Evolutionary conservation across 2,329 filamentous ascomycete genomes (phyloP).

Genomic region (Fusarium succisae): DNA sequence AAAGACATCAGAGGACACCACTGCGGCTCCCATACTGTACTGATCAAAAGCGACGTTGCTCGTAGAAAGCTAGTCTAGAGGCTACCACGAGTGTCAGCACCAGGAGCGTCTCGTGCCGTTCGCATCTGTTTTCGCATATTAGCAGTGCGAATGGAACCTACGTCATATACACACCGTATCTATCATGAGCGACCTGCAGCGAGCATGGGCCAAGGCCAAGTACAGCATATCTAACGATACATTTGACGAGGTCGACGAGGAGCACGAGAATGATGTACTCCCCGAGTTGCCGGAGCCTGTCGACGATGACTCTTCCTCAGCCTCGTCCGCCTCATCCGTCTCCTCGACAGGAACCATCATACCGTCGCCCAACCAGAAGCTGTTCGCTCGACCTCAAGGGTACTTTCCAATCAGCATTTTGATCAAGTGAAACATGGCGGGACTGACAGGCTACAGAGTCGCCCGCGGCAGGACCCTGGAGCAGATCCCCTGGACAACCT

Average conservation of each 20-base stretch:
- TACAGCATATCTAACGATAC: slow-evolving; percentile 64
- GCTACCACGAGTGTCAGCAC: slow-evolving; percentile 10
- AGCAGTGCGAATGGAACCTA: slow-evolving; percentile 27
- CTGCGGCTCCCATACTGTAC: not conserved
- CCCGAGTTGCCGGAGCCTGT: slow-evolving; percentile 56
- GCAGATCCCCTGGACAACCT: slow-evolving; percentile 85
- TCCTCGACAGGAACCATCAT: slow-evolving; percentile 94
- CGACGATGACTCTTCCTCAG: slow-evolving; percentile 74
- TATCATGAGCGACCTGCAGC: slow-evolving; percentile 83
- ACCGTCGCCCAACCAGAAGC: slow-evolving; percentile 76
- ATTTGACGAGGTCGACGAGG: slow-evolving; percentile 64
- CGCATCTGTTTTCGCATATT: not conserved
- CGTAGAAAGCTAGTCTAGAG: not conserved
- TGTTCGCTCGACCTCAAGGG: slow-evolving; percentile 78
- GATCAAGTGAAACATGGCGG: slow-evolving; percentile 16
- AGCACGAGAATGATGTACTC: slow-evolving; percentile 58
- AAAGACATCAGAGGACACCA: slow-evolving; percentile 10
- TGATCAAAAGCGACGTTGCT: slow-evolving; percentile 10
- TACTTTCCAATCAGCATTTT: slow-evolving; percentile 47
- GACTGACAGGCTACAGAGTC: slow-evolving; percentile 51
- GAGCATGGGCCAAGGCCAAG: slow-evolving; percentile 80
- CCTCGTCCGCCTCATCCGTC: slow-evolving; percentile 82
- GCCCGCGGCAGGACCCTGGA: slow-evolving; percentile 65
- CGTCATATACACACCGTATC: slow-evolving; percentile 26
- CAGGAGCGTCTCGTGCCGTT: not conserved